A percentile compares a stretch with the other conserved stretches of the same genome.
phyloP scores from a whole-genome alignment of 768 basidiomycete genomes.

The Sporobolomyces roseus region DNA sequence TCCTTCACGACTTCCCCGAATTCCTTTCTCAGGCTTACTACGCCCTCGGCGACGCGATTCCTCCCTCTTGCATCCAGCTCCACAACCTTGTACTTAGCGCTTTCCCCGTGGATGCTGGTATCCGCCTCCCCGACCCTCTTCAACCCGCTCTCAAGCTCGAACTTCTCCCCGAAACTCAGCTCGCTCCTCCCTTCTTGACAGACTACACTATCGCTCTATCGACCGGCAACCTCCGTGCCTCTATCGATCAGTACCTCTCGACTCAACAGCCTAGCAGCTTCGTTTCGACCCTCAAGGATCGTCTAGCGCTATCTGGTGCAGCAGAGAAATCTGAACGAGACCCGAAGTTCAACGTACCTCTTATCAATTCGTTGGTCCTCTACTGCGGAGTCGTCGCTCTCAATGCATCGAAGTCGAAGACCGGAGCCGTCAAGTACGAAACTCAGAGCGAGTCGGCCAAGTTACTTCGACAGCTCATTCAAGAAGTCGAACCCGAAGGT shows the following conservation, averaged over 20 bases:
- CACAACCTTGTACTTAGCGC: conserved; percentile 95
- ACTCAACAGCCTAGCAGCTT: conserved; percentile 45
- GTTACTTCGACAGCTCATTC: conserved; percentile 73
- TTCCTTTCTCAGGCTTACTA: conserved; percentile 58
- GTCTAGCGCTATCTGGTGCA: conserved; percentile 55
- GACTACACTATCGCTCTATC: conserved; percentile 80
- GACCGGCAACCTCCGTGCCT: conserved; percentile 68
- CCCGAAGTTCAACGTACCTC: conserved; percentile 70
- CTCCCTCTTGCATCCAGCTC: conserved; percentile 86
- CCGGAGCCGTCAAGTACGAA: conserved; percentile 74
- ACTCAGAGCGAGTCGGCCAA: conserved; percentile 77
- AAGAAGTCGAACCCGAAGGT: conserved; percentile 89
- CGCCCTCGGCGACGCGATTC: conserved; percentile 88
- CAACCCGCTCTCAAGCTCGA: conserved; percentile 45
- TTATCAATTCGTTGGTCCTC: conserved; percentile 91
- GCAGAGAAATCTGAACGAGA: conserved; percentile 50
- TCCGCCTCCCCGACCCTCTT: conserved; percentile 75
- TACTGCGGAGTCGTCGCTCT: conserved; percentile 92
- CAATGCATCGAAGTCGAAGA: conserved; percentile 78
- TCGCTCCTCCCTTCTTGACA: conserved; percentile 81
- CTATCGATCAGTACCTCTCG: conserved; percentile 80
- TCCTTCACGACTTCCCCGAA: conserved; percentile 94
- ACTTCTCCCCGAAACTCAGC: conserved; percentile 83
- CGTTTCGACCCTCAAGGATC: conserved; percentile 71
- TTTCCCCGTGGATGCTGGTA: conserved; percentile 59